Conservation (phyloP, 805 yeast species). For the Barnettozyma vustinii region DNA sequence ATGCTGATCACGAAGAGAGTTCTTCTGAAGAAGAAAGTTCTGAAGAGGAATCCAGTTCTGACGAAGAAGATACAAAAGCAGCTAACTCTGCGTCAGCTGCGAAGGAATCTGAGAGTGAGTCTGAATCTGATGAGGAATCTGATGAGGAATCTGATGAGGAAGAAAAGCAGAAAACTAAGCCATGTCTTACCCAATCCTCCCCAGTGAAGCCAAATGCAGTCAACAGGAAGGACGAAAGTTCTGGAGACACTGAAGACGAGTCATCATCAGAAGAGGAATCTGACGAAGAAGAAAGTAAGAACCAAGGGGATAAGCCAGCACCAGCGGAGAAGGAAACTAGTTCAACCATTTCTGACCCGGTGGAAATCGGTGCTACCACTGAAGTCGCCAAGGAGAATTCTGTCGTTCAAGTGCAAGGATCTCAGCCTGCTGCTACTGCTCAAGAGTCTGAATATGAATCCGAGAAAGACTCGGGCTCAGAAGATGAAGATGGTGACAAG, state of each 20-base stretch:
- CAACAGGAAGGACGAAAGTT: not conserved
- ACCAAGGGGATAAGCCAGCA: not conserved
- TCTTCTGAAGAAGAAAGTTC: not conserved
- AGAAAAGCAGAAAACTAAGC: not conserved
- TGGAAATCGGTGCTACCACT: not conserved
- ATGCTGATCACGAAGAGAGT: not conserved
- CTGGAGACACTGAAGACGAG: not conserved
- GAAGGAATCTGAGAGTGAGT: not conserved
- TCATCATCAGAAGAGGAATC: not conserved
- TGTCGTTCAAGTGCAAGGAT: conserved; percentile 4
- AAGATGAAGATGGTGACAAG: not conserved
- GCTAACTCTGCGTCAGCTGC: not conserved
- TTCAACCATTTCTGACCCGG: not conserved
- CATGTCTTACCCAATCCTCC: not conserved
- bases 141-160: not conserved
- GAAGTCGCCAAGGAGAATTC: not conserved
- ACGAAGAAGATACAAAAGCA: not conserved
- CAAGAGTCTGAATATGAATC: not conserved
- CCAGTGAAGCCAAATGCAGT: not conserved
- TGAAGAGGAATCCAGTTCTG: not conserved
- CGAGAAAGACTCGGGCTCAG: not conserved
- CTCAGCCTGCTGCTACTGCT: conserved; percentile 1
- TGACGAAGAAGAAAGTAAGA: not conserved
- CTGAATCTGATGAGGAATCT: not conserved
- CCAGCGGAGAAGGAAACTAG: not conserved